phyloP scores from a whole-genome alignment of 768 basidiomycete species.

The Boletus reticulatus region DNA sequence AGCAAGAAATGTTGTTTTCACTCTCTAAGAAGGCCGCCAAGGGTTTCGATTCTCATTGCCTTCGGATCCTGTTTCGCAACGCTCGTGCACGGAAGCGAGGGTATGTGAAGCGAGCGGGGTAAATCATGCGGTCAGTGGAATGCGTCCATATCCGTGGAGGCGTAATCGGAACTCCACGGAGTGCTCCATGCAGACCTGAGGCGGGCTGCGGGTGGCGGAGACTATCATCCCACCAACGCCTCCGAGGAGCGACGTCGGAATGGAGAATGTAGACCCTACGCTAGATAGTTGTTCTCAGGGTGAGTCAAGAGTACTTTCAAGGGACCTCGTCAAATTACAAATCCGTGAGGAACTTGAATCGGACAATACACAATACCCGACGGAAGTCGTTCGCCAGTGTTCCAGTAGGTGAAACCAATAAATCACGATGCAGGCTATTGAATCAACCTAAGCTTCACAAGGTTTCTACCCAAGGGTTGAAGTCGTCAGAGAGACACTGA shows the following conservation, averaged over 20 bases:
- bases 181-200: conserved; percentile 1
- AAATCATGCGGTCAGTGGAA: conserved; percentile 12
- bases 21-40: conserved; percentile 7
- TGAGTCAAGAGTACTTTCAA: not conserved
- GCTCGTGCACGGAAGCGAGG: conserved; percentile 18
- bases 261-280: not conserved
- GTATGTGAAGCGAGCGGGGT: conserved; percentile 14
- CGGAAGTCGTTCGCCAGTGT: conserved; percentile 2
- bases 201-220: not conserved
- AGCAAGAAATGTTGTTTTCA: not conserved
- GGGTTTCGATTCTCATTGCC: conserved; percentile 18
- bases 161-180: conserved; percentile 25
- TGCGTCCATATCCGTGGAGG: conserved; percentile 7
- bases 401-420: conserved; percentile 9
- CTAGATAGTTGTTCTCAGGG: not conserved
- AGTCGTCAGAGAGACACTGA: conserved; percentile 1
- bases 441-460: not conserved
- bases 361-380: conserved; percentile 6
- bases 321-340: not conserved
- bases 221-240: not conserved
- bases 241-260: not conserved
- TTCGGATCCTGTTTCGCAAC: conserved; percentile 21
- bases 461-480: conserved; percentile 8
- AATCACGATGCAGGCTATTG: conserved; percentile 1
- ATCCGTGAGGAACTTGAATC: conserved; percentile 2